Base-by-base conservation (phyloP, 75 land plant genomes). In the Pseudotsuga menziesii region DNA sequence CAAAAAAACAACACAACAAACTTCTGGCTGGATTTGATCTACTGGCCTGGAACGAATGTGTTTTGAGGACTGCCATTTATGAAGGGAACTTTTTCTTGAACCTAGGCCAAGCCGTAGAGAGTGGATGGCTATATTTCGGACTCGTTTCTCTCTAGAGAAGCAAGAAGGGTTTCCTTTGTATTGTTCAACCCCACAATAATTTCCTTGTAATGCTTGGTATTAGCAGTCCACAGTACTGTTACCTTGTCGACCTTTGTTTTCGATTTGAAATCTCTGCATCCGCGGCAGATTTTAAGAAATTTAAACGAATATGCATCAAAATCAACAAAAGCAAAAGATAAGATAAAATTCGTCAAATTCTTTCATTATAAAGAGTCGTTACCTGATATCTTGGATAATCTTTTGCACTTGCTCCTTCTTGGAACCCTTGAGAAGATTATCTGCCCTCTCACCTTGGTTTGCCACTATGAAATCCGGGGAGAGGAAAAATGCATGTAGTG, bases 31-130 rank as follows among this genome's bases (percentile, higher is more conserved):
- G 77, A 12, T 15, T n/a, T n/a, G n/a, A n/a, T n/a, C n/a, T n/a
- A n/a, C n/a, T n/a, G n/a, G 93, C 99, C 99, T 75, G 99, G 99
- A 23, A 96, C 99, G 75, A 96, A 96, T 39, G 99, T 96, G 80
- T 96, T 96, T 76, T 96, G 97, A 14, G 99, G 99, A 84, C 99
- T 96, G 56, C 99, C 99, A 76, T 93, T 96, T 85, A 96, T 90
- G 87, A 91, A 96, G 32, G 99, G 99, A 39, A 96, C 87, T 44
- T 90, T 90, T 77, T 96, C 99, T 61, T 87, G 75, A 20, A 93
- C 77, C 79, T 97, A 96, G 14, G 99, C 99, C 17, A 96, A 57
- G 23, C 93, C 99, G 81, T 84, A 96, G 70, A 96, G 39, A 27
- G 99, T 96, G 3, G 97, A 96, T 11, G 99, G 99, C 57, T 97